A percentile compares a stretch with the other conserved stretches of the same genome.
Evolutionary conservation across 2,329 filamentous ascomycete genomes (phyloP).

Genomic region (Alternaria tenuissima): DNA sequence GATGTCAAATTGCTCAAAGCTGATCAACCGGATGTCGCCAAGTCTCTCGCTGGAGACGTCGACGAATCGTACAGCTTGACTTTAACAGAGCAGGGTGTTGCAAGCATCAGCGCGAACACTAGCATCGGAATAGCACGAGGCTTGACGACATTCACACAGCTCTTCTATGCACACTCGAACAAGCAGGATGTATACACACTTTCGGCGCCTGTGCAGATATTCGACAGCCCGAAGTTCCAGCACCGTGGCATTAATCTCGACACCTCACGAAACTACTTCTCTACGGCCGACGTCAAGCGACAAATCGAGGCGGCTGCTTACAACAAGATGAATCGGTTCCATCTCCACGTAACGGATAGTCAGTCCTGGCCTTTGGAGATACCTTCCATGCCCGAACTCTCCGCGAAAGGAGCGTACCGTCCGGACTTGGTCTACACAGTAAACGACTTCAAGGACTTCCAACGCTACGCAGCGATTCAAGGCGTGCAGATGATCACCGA

Average conservation of each 20-base stretch:
- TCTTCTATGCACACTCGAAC: constrained; percentile 76
- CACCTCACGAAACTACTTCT: constrained; percentile 75
- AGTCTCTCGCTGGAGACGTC: constrained; percentile 68
- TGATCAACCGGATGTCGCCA: constrained; percentile 64
- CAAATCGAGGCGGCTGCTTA: constrained; percentile 79
- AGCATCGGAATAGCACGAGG: constrained; percentile 75
- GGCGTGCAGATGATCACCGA: constrained; percentile 78
- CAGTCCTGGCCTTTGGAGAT: constrained; percentile 89
- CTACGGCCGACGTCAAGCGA: constrained; percentile 71
- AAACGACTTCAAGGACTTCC: constrained; percentile 69
- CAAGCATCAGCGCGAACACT: constrained; percentile 69
- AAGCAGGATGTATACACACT: constrained; percentile 69
- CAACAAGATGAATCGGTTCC: constrained; percentile 84
- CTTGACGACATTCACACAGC: constrained; percentile 79
- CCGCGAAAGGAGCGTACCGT: constrained; percentile 76
- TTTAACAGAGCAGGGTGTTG: constrained; percentile 66
- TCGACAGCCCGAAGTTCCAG: constrained; percentile 75
- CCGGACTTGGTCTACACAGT: constrained; percentile 72
- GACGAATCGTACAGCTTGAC: constrained; percentile 80
- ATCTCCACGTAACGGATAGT: constrained; percentile 82
- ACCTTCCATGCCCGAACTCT: constrained; percentile 74
- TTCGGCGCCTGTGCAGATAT: constrained; percentile 73
- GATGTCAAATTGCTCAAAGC: constrained; percentile 67
- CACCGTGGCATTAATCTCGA: constrained; percentile 85
- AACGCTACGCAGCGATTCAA: constrained; percentile 73